These are phyloP conservation scores for Ensete ventricosum DNA, from an alignment of 176 grass and related monocot genomes.

Conservation along the genomic window DNA sequence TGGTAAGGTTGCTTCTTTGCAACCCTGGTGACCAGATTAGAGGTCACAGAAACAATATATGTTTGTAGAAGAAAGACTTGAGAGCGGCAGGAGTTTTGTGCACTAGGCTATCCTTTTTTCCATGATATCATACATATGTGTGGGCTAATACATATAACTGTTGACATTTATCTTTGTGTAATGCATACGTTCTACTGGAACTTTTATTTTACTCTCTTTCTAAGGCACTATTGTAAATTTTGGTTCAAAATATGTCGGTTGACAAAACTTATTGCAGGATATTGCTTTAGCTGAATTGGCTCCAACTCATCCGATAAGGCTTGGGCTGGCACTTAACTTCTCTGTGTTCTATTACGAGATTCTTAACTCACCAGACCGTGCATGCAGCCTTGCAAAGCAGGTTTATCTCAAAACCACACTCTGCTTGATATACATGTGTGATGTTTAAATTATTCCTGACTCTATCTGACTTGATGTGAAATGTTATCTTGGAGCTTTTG, in stretches of 20 bases:
- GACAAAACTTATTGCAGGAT: conserved; percentile 18
- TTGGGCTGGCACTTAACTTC: conserved; percentile 53
- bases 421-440: neutral
- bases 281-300: conserved; percentile 37
- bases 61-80: neutral
- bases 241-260: neutral
- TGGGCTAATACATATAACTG: neutral
- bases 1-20: neutral
- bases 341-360: conserved; percentile 62
- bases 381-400: conserved; percentile 53
- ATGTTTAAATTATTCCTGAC: neutral
- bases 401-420: conserved; percentile 14
- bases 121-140: neutral
- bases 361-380: conserved; percentile 42
- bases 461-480: too few species aligned
- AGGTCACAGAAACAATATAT: neutral
- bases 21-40: neutral
- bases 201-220: neutral
- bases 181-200: neutral
- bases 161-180: neutral
- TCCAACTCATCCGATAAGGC: conserved; percentile 50
- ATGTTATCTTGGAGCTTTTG: too few species aligned
- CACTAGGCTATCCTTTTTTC: neutral
- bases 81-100: neutral
- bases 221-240: neutral